Conservation (phyloP, 768 basidiomycete genomes). For the Candolleomyces efflorescens region DNA sequence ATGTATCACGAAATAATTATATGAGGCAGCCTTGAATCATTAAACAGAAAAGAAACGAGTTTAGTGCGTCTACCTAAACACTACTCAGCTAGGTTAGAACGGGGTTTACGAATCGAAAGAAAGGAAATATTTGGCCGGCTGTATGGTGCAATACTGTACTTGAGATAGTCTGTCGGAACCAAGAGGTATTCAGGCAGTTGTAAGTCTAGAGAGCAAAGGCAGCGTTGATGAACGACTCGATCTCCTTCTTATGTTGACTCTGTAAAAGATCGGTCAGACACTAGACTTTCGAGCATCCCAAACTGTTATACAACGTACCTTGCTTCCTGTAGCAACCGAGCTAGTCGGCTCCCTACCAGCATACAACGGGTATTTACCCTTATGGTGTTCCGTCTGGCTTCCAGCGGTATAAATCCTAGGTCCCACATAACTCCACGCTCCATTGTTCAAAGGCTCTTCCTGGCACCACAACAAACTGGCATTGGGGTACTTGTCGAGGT, state of each 20-base stretch:
- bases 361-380: slow-evolving; percentile 85
- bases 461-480: slow-evolving; percentile 93
- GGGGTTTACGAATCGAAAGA: no score
- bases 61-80: no score
- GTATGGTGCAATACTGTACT: no score
- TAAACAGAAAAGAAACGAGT: no score
- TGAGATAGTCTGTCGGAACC: no score
- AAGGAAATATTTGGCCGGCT: no score
- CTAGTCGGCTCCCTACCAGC: slow-evolving; percentile 91
- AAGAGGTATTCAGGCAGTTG: no score
- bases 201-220: slow-evolving; percentile 40
- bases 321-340: slow-evolving; percentile 90
- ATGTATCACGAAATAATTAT: no score
- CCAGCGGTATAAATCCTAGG: slow-evolving; percentile 94
- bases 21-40: no score
- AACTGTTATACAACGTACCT: slow-evolving; percentile 53
- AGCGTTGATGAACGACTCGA: slow-evolving; percentile 63
- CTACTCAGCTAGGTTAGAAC: no score
- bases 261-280: slow-evolving; percentile 23
- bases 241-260: slow-evolving; percentile 88
- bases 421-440: slow-evolving; percentile 95
- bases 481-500: slow-evolving; percentile 96
- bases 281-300: no score
- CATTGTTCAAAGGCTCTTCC: slow-evolving; percentile 97
- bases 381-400: slow-evolving; percentile 85